Percentiles rank a stretch among this genome's conserved stretches.
These are phyloP conservation scores for Claviceps cyperi DNA, from an alignment of 2,329 filamentous ascomycete genomes.

Conservation along the genomic window DNA sequence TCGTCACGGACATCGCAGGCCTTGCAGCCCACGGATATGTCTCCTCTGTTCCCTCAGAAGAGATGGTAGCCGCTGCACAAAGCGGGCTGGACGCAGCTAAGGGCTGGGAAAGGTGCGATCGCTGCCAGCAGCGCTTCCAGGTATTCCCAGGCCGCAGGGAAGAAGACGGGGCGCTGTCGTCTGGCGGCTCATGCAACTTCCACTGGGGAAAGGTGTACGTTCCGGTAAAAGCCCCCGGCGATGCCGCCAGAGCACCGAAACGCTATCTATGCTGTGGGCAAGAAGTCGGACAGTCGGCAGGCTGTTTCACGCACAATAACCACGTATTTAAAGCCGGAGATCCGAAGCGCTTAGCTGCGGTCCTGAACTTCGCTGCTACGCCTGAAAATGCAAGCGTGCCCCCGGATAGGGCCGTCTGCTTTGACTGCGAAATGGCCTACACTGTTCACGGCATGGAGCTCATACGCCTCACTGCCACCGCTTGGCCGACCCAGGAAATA, in stretches of 20 bases:
- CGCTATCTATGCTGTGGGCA: conserved; percentile 71
- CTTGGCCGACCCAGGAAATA: conserved; percentile 65
- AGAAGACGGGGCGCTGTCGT: conserved; percentile 60
- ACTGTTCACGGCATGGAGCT: conserved; percentile 80
- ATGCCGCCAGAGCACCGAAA: conserved; percentile 41
- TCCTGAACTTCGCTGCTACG: conserved; percentile 70
- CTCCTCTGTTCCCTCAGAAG: conserved; percentile 45
- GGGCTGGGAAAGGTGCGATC: conserved; percentile 79
- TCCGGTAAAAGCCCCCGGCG: conserved; percentile 41
- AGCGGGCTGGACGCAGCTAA: conserved; percentile 50
- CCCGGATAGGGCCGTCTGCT: conserved; percentile 52
- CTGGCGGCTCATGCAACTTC: conserved; percentile 63
- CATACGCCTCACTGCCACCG: conserved; percentile 74
- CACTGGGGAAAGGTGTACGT: conserved; percentile 62
- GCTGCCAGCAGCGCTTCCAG: conserved; percentile 75
- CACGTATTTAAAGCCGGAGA: conserved; percentile 85
- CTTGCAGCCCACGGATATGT: conserved; percentile 67
- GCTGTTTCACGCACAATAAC: conserved; percentile 55
- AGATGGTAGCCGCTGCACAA: conserved; percentile 51
- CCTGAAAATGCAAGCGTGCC: conserved; percentile 45
- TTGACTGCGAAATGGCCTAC: conserved; percentile 98
- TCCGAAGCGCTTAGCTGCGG: conserved; percentile 56
- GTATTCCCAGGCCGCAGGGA: conserved; percentile 76
- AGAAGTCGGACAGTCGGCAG: conserved; percentile 53
- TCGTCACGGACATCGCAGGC: conserved; percentile 48